Evolutionary conservation across 2,329 filamentous ascomycete genomes (phyloP).

Genomic region (Ophiobolus disseminans): DNA sequence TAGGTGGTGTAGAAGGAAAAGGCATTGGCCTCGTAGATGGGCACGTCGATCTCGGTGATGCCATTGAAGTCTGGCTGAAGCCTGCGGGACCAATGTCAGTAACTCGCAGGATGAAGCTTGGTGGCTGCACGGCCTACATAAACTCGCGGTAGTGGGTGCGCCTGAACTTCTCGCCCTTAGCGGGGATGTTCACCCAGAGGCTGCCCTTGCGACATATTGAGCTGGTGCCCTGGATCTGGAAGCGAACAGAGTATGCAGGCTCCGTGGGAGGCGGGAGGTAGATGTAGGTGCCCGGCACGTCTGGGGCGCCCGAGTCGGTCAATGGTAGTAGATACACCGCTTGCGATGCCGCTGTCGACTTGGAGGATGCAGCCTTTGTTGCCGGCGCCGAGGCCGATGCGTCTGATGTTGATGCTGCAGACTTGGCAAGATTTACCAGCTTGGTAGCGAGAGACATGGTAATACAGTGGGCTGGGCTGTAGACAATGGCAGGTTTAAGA

Average conservation of each 20-base stretch:
- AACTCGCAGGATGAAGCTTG: not conserved
- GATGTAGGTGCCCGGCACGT: slow-evolving; percentile 88
- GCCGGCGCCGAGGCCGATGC: no score
- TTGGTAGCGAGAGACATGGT: slow-evolving; percentile 8
- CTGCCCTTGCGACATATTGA: slow-evolving; percentile 95
- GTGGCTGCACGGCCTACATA: slow-evolving; percentile 68
- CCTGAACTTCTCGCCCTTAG: slow-evolving; percentile 75
- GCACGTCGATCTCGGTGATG: slow-evolving; percentile 86
- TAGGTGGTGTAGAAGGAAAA: slow-evolving; percentile 97
- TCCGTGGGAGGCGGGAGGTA: slow-evolving; percentile 81
- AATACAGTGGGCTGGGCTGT: slow-evolving; percentile 24
- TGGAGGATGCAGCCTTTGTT: no score
- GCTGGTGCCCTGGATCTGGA: slow-evolving; percentile 91
- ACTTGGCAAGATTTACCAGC: slow-evolving; percentile 27
- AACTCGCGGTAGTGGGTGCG: slow-evolving; percentile 84
- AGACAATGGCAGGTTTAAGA: slow-evolving; percentile 26
- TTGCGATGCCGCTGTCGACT: slow-evolving; percentile 33
- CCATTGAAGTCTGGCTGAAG: slow-evolving; percentile 92
- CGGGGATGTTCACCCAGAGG: slow-evolving; percentile 95
- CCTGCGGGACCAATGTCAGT: slow-evolving; percentile 57
- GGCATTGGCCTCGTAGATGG: slow-evolving; percentile 81
- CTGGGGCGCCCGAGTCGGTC: slow-evolving; percentile 90
- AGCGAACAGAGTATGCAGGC: slow-evolving; percentile 78
- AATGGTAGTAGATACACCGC: slow-evolving; percentile 84
- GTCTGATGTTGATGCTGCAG: slow-evolving; percentile 24